phyloP scores from a whole-genome alignment of 345 rosid species.

The Citrus sp. region DNA sequence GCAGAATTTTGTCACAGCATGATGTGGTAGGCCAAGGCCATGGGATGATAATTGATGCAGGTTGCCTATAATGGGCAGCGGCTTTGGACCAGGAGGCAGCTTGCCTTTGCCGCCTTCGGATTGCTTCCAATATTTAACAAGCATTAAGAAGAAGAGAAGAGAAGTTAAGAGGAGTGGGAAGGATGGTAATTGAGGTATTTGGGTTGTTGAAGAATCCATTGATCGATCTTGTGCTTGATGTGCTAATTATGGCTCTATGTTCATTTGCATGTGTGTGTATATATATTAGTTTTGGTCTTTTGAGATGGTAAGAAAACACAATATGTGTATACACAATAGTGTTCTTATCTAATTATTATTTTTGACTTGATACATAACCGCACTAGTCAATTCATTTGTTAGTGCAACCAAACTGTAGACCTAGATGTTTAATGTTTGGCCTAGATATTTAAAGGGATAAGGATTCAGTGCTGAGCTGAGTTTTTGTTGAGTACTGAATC shows the following conservation, averaged over 20 bases:
- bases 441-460: no score
- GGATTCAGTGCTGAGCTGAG: no score
- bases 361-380: background rate
- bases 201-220: background rate
- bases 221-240: background rate
- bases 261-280: no score
- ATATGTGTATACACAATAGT: background rate
- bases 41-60: conserved; percentile 12
- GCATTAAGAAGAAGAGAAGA: conserved; percentile 7
- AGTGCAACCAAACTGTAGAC: background rate
- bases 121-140: background rate
- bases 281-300: background rate
- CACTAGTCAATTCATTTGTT: background rate
- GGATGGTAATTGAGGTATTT: background rate
- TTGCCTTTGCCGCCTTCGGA: background rate
- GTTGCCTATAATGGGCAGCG: conserved; percentile 23
- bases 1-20: conserved; percentile 6
- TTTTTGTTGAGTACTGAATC: no score
- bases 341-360: background rate
- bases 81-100: conserved; percentile 19
- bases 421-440: no score
- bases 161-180: background rate
- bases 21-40: conserved; percentile 14
- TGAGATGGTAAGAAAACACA: background rate
- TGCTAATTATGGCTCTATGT: background rate